Conservation (phyloP, 2,329 filamentous ascomycete genomes). For the Colletotrichum tanaceti region DNA sequence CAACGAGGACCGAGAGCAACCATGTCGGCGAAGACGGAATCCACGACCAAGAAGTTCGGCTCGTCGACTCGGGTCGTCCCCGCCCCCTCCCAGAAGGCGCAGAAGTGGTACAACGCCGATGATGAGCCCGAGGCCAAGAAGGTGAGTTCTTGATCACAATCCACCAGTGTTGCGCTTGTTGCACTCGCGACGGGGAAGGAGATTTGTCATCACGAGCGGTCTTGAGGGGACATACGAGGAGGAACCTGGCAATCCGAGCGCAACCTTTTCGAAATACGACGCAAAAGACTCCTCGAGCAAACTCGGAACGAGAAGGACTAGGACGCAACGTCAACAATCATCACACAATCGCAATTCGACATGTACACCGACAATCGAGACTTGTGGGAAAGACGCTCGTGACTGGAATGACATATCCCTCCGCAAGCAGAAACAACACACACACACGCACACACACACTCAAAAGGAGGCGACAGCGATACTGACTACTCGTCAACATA, state of each 20-base stretch:
- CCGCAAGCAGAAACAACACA: conserved; percentile 12
- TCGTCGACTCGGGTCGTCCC: conserved; percentile 94
- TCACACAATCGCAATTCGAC: conserved; percentile 6
- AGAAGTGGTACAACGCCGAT: conserved; percentile 99
- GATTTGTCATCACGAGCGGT: conserved; percentile 28
- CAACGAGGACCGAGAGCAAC: conserved; percentile 49
- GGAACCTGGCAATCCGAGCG: conserved; percentile 18
- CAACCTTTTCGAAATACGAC: conserved; percentile 12
- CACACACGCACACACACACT: neutral
- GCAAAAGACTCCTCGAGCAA: neutral
- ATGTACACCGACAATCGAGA: neutral
- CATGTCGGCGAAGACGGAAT: conserved; percentile 79
- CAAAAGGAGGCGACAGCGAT: conserved; percentile 5
- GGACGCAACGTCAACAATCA: neutral
- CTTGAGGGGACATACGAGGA: conserved; percentile 8
- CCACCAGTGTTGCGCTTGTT: conserved; percentile 41
- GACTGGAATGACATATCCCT: conserved; percentile 18
- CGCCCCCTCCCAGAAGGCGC: conserved; percentile 88
- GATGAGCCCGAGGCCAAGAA: conserved; percentile 91
- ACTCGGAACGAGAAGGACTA: neutral
- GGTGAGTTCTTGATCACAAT: conserved; percentile 73
- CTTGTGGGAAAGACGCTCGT: conserved; percentile 25
- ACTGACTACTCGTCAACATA: conserved; percentile 55
- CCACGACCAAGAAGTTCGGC: conserved; percentile 94
- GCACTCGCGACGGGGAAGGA: conserved; percentile 5